Evolutionary conservation across 805 yeast genomes (phyloP), one percentile per base, ranked within the genome.

Genomic region (Candida patagonica): DNA sequence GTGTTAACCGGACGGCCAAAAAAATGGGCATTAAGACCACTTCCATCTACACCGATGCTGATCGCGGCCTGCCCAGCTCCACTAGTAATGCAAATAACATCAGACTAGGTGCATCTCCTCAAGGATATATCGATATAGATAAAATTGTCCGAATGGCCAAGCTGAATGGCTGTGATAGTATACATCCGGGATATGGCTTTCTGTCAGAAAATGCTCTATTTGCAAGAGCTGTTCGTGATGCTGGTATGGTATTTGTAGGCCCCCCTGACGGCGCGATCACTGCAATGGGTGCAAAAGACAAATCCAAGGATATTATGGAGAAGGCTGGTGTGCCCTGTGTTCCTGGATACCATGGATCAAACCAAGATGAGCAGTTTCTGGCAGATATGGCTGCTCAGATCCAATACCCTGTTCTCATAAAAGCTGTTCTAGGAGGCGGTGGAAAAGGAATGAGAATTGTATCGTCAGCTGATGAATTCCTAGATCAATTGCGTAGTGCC

Each of bases 371-470:
- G 6, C 42, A 39, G 6, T 56, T 51, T 37, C 44, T 55, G 15
- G 50, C 47, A 13, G 36, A 41, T 23, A 41, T 52, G 41, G 60
- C 61, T 9, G 45, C 46, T n/a, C 45, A 52, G 34, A 56, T 56
- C 33, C 48, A 47, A n/a, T 72, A 72, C 47, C 77, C 78, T 8
- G 70, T 72, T 12, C 69, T 72, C 64, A 74, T 72, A 36, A 72
- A 72, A 52, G 71, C 76, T 4, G 73, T 75, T 30, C 71, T 75
- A 13, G 78, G 78, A 43, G 78, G 78, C 34, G 78, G 78, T 44
- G 78, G 78, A 43, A 71, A 71, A 47, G 78, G 78, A 17, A 65
- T 72, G 57, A 72, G 74, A 49, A 70, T 71, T 44, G 76, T 71
- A 35, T 70, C 70, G 43, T 56, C 64, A 15, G 70, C 62, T 42